Conservation (phyloP, 1,284 basidiomycete genomes). For the Boletus albobrunnescens region DNA sequence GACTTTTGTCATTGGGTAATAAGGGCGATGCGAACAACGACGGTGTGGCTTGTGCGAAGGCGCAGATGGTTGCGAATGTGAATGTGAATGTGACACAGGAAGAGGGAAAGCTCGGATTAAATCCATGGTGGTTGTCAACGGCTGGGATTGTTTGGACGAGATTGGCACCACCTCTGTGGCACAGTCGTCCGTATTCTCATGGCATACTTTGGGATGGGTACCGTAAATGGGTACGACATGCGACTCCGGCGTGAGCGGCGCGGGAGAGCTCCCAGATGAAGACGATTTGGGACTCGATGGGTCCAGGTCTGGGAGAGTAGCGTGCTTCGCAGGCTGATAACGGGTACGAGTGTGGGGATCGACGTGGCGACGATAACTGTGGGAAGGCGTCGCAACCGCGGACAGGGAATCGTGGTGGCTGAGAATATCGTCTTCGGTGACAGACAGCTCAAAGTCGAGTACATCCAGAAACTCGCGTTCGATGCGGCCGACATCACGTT, state of each 20-base stretch:
- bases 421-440: conserved; percentile 61
- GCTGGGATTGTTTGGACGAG: conserved; percentile 18
- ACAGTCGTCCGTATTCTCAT: conserved; percentile 11
- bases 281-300: conserved; percentile 36
- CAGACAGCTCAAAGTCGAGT: conserved; percentile 62
- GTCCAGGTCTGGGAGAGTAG: conserved; percentile 24
- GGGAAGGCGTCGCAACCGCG: conserved; percentile 33
- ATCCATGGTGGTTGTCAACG: conserved; percentile 28
- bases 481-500: conserved; percentile 71
- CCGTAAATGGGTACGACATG: conserved; percentile 11
- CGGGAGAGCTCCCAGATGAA: conserved; percentile 32
- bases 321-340: conserved; percentile 18
- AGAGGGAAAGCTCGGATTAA: conserved; percentile 33
- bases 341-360: conserved; percentile 21
- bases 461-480: conserved; percentile 76
- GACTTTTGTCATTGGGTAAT: conserved; percentile 21
- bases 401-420: conserved; percentile 55
- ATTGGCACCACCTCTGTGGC: conserved; percentile 5
- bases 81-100: conserved; percentile 24
- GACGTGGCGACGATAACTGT: conserved; percentile 26
- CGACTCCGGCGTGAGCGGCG: conserved; percentile 29
- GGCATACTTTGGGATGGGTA: conserved; percentile 18
- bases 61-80: conserved; percentile 15
- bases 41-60: conserved; percentile 28
- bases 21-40: conserved; percentile 27